phyloP scores from a whole-genome alignment of 1,284 basidiomycete species.

The Caloboletus firmus region DNA sequence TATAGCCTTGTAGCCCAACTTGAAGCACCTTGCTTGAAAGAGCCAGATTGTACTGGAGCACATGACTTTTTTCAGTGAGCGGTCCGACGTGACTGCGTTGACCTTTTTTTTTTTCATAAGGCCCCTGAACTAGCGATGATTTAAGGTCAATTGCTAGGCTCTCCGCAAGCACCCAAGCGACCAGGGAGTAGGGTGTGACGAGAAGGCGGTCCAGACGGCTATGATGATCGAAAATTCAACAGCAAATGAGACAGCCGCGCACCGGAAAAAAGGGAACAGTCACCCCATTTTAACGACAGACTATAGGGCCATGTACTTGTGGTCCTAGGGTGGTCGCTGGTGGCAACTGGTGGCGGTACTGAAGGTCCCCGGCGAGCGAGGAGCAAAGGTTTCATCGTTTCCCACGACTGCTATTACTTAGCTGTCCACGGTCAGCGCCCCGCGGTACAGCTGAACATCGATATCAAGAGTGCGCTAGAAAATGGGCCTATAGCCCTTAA shows the following conservation, averaged over 20 bases:
- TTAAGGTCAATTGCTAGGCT: neutral
- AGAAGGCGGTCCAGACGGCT: neutral
- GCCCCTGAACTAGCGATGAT: neutral
- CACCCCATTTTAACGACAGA: neutral
- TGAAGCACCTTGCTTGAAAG: constrained; percentile 12
- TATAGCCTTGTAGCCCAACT: neutral
- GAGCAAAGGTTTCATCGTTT: constrained; percentile 6
- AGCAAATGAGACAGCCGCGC: neutral
- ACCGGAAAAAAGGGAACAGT: neutral
- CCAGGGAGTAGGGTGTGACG: neutral
- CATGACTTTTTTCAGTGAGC: constrained; percentile 1
- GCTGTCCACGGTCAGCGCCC: constrained; percentile 9
- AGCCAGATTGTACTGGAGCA: constrained; percentile 5
- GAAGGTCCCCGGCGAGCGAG: neutral
- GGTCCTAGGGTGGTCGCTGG: neutral
- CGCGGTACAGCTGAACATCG: constrained; percentile 10
- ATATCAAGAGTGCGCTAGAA: constrained; percentile 13
- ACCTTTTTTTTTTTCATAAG: constrained; percentile 3
- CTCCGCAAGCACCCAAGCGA: neutral
- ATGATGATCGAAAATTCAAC: neutral
- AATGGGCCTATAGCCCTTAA: constrained; percentile 25
- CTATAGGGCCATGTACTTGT: too few relatives aligned
- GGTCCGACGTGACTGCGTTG: neutral
- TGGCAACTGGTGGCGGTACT: neutral
- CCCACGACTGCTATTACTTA: constrained; percentile 20